These are phyloP conservation scores for Eutrema heterophyllum DNA, from an alignment of 345 rosid species.

Conservation along the genomic window DNA sequence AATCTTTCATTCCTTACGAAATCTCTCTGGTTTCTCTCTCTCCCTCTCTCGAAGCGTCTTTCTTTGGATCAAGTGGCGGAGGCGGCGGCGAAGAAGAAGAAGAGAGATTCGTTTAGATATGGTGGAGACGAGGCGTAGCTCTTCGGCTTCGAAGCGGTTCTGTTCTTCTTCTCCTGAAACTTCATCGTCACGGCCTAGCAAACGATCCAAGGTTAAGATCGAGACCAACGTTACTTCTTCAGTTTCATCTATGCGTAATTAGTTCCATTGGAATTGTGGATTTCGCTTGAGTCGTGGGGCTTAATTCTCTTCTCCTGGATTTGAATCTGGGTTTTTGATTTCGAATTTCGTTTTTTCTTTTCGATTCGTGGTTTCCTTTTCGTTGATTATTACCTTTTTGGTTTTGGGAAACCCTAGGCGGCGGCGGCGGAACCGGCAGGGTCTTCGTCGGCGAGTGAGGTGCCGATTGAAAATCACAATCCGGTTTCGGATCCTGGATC, in stretches of 20 bases:
- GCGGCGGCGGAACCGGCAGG: conserved; percentile 42
- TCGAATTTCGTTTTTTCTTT: background rate
- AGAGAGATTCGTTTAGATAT: conserved; percentile 28
- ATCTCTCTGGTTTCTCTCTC: background rate
- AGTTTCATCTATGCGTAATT: background rate
- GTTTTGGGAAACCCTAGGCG: conserved; percentile 30
- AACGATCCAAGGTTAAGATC: conserved; percentile 71
- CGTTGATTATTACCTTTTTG: background rate
- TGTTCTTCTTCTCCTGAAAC: conserved; percentile 30
- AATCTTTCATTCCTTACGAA: background rate
- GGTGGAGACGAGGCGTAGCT: conserved; percentile 94
- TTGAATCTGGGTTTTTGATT: conserved; percentile 20
- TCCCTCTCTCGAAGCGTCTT: conserved; percentile 18
- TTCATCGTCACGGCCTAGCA: conserved; percentile 45
- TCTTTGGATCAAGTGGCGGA: conserved; percentile 46
- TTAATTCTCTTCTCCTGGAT: background rate
- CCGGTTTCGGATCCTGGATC: conserved; percentile 47
- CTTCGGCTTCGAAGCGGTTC: conserved; percentile 66
- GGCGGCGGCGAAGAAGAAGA: background rate
- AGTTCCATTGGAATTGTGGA: background rate
- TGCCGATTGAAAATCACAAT: conserved; percentile 34
- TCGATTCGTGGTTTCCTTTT: background rate
- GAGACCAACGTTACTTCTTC: background rate
- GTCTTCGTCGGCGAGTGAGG: conserved; percentile 49
- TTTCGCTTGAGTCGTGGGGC: background rate